Evolutionary conservation across 179 eudicot species (phyloP).

Genomic region (Vitellaria paradoxa): DNA sequence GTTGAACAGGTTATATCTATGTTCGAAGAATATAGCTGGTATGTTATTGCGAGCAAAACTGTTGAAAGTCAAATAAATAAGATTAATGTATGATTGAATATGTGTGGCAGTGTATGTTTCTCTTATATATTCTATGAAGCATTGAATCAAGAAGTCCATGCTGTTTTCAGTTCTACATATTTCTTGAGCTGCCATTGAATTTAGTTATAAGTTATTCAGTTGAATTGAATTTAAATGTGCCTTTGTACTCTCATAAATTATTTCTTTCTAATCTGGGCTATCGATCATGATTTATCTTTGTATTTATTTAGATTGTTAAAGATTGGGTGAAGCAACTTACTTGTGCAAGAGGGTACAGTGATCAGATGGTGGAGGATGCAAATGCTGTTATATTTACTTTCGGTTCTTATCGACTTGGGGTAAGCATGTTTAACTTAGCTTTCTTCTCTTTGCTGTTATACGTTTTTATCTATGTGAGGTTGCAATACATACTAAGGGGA

Average conservation of each 20-base stretch:
- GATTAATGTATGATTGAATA: too few relatives aligned
- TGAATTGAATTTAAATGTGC: neutral
- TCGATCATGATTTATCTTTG: neutral
- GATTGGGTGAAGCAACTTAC: conserved; percentile 91
- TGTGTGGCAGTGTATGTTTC: too few relatives aligned
- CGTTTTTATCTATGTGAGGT: neutral
- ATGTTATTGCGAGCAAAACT: neutral
- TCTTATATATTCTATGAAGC: too few relatives aligned
- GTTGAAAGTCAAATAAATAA: too few relatives aligned
- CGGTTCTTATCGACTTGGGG: conserved; percentile 92
- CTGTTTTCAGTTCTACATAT: too few relatives aligned
- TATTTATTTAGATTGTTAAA: conserved; percentile 52
- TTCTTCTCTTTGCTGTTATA: neutral
- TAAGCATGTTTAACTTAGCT: conserved; percentile 29
- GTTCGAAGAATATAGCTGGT: neutral
- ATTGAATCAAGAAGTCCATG: too few relatives aligned
- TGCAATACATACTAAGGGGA: neutral
- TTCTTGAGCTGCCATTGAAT: too few relatives aligned
- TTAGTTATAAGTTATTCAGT: neutral
- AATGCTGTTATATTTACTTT: conserved; percentile 85
- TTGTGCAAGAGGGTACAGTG: conserved; percentile 73
- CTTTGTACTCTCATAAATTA: neutral
- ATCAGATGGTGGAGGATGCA: conserved; percentile 86
- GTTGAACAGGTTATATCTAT: neutral
- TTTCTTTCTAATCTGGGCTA: neutral